Conservation (phyloP, 805 yeast species). For the Starmerella scarabaei region DNA sequence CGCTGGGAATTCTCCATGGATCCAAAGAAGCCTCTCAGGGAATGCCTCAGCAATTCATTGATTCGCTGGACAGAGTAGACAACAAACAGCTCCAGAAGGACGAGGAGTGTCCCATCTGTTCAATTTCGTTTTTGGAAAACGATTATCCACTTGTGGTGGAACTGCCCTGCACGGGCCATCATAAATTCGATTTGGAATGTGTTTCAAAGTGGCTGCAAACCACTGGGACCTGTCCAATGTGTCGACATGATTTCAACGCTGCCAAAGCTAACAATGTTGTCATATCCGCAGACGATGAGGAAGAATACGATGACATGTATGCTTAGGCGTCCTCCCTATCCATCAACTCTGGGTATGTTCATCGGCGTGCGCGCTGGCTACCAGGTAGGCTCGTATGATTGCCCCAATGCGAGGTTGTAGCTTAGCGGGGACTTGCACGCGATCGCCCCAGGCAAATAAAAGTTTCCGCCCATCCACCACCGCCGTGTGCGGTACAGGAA, state of each 20-base stretch:
- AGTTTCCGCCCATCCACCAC: slow-evolving; percentile 24
- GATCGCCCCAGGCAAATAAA: slow-evolving; percentile 25
- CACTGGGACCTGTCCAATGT: slow-evolving; percentile 57
- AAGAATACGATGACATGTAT: slow-evolving; percentile 63
- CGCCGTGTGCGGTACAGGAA: slow-evolving; percentile 24
- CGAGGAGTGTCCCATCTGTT: slow-evolving; percentile 81
- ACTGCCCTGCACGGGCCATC: slow-evolving; percentile 54
- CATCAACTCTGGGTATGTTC: no score
- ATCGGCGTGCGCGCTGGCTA: neutral
- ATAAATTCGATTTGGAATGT: slow-evolving; percentile 79
- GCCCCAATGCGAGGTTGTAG: slow-evolving; percentile 9
- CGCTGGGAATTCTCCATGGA: neutral
- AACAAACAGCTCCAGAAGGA: slow-evolving; percentile 28
- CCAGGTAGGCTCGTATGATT: slow-evolving; percentile 9
- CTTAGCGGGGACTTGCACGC: slow-evolving; percentile 18
- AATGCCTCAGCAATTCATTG: slow-evolving; percentile 49
- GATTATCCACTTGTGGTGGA: slow-evolving; percentile 66
- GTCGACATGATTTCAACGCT: slow-evolving; percentile 53
- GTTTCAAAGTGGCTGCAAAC: slow-evolving; percentile 77
- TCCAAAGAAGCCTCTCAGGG: slow-evolving; percentile 5
- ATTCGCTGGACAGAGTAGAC: slow-evolving; percentile 60
- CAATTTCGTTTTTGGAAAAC: slow-evolving; percentile 56
- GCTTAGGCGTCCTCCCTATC: slow-evolving; percentile 38
- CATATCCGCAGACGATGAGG: slow-evolving; percentile 33
- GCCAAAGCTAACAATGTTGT: slow-evolving; percentile 32